Evolutionary conservation across 1,284 basidiomycete genomes (phyloP).

Genomic region (Takashimella koratensis): DNA sequence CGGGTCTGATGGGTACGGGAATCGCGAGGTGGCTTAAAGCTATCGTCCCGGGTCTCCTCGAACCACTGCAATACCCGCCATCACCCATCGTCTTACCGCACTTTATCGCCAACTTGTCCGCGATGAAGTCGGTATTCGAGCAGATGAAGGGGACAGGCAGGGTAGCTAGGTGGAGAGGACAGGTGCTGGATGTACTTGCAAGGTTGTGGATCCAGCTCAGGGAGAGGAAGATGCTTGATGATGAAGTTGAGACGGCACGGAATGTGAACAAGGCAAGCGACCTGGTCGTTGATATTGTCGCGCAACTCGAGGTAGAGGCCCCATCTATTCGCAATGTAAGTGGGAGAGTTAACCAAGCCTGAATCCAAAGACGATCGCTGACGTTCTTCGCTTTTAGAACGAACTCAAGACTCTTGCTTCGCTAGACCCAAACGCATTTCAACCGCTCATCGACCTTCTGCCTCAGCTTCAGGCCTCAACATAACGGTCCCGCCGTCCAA

Average conservation of each 20-base stretch:
- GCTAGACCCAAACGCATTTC: no score
- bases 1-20: slow-evolving; percentile 29
- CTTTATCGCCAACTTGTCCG: slow-evolving; percentile 37
- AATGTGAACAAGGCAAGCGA: background rate
- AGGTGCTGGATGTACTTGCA: slow-evolving; percentile 39
- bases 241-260: background rate
- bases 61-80: slow-evolving; percentile 39
- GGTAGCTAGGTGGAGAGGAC: slow-evolving; percentile 41
- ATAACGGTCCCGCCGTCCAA: no score
- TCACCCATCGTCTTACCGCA: slow-evolving; percentile 28
- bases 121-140: slow-evolving; percentile 27
- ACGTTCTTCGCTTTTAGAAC: no score
- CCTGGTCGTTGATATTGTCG: background rate
- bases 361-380: no score
- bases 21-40: slow-evolving; percentile 47
- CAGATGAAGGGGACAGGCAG: slow-evolving; percentile 28
- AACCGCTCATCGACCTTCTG: no score
- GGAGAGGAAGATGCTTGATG: slow-evolving; percentile 16
- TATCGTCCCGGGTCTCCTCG: slow-evolving; percentile 41
- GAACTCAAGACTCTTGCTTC: no score
- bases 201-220: slow-evolving; percentile 32
- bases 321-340: background rate
- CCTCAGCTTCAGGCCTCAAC: no score
- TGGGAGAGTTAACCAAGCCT: no score
- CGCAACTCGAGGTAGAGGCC: background rate